A percentile compares a stretch with the other conserved stretches of the same genome.
Conservation (phyloP, 1,284 basidiomycete species). For the Puccinia brachypodii region DNA sequence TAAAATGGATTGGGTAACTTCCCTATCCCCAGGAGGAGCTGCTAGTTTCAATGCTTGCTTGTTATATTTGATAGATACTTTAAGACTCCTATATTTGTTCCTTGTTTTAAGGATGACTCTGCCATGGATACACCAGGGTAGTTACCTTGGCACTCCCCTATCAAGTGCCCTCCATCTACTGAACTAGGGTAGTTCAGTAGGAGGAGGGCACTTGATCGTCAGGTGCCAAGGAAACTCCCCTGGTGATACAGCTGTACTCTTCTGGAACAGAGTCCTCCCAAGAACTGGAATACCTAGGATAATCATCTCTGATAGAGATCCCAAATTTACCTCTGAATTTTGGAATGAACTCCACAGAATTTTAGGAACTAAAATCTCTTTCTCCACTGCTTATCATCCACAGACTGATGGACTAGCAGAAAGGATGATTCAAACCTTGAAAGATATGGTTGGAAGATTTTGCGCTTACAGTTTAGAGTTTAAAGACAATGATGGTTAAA, state of each 20-base stretch:
- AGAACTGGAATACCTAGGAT: slow-evolving; percentile 1
- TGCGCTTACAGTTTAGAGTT: background rate
- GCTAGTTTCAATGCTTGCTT: background rate
- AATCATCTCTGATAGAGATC: slow-evolving; percentile 31
- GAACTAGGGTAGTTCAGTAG: no score
- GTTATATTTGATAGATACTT: slow-evolving; percentile 14
- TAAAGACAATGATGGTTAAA: background rate
- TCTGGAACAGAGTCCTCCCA: slow-evolving; percentile 33
- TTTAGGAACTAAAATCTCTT: background rate
- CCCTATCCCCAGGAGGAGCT: background rate
- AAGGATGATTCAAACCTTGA: slow-evolving; percentile 13
- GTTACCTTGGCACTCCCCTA: no score
- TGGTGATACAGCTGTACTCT: background rate
- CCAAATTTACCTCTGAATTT: slow-evolving; percentile 11
- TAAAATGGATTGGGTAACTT: background rate
- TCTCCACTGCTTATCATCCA: slow-evolving; percentile 27
- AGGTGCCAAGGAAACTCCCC: no score
- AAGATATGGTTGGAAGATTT: slow-evolving; percentile 8
- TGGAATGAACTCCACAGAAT: slow-evolving; percentile 6
- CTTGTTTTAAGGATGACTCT: slow-evolving; percentile 1
- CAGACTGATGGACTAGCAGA: background rate
- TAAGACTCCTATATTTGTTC: slow-evolving; percentile 6
- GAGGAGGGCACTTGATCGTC: no score
- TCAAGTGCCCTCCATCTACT: no score
- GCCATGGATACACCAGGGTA: no score